Base-by-base conservation (phyloP, 768 basidiomycete species). In the Calocybe cyanea region DNA sequence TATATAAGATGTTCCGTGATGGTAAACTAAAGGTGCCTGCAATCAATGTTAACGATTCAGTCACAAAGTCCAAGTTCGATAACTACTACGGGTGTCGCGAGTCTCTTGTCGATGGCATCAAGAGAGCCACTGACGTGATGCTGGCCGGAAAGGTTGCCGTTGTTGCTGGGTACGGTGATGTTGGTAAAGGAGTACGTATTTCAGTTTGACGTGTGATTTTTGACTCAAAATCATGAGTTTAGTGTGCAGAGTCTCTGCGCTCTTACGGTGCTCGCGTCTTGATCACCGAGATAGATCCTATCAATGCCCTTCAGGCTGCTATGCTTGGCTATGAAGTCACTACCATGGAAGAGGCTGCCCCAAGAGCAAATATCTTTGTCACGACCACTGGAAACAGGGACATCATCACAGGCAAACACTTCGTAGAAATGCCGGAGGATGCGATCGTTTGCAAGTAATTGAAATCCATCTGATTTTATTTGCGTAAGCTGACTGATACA, bases 121-220 rank as follows among this genome's bases (percentile, higher is more conserved):
- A 99, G 82, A 93, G 96, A 62, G 96, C 96, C 49, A 99, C 96
- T 53, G 96, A 99, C 67, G 92, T 99, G 66, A 99, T 99, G 96
- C 84, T 99, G 66, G 96, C 96, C 55, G 96, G 95, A 43, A 99
- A 99, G 75, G 94, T 99, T 55, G 94, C 93, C 43, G 91, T 98
- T 54, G 96, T 99, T 56, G 96, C 96, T 55, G 96, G 96, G 46
- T 99, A 85, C 68, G 96, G 96, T 71, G 96, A 99, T 63, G 96
- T 99, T 56, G 96, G 96, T 57, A 99, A 99, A 71, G 96, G 96
- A 46, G 93, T 96, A 72, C 58, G 92, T 83, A 18, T 10, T 19
- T 45, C 5, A 7, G 9, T 25, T 43, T 14, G 14, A 31, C 24
- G 32, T 14, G 11, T 18, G 11, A 14, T 33, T 23, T 19, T 20